Evolutionary conservation across 2,329 filamentous ascomycete species (phyloP).

Genomic region (Microcyclospora tardicrescens): DNA sequence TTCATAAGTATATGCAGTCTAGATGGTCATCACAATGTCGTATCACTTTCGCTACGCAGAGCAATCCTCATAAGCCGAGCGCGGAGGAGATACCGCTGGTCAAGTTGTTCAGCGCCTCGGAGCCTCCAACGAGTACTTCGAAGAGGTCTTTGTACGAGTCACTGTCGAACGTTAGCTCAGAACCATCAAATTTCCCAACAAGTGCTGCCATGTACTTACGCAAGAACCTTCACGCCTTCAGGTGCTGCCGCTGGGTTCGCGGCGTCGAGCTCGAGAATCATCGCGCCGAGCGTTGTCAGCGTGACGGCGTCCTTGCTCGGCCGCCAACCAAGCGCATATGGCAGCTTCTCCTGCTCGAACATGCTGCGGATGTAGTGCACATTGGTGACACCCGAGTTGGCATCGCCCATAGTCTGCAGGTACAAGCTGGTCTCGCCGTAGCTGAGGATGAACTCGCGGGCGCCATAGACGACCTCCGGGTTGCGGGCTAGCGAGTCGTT

Average conservation of each 20-base stretch:
- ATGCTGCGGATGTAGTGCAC: conserved; percentile 17
- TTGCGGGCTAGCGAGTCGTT: conserved; percentile 11
- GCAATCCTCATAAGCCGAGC: conserved; percentile 10
- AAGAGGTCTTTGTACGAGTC: conserved; percentile 17
- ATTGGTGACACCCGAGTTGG: conserved; percentile 14
- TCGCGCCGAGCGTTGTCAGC: conserved; percentile 12
- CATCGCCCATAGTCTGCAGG: conserved; percentile 18
- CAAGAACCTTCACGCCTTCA: conserved; percentile 11
- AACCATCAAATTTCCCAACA: background rate
- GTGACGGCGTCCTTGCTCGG: conserved; percentile 11
- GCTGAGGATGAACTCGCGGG: conserved; percentile 19
- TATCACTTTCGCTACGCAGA: too few species aligned
- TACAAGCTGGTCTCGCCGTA: conserved; percentile 24
- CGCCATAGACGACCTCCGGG: conserved; percentile 19
- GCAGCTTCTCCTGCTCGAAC: conserved; percentile 18
- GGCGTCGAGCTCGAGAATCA: conserved; percentile 14
- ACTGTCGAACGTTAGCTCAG: conserved; percentile 1
- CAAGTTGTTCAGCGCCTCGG: conserved; percentile 15
- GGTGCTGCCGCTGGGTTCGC: conserved; percentile 10
- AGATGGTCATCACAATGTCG: too few species aligned
- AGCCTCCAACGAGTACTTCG: conserved; percentile 13
- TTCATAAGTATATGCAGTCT: too few species aligned
- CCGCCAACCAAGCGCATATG: conserved; percentile 21
- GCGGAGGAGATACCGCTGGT: conserved; percentile 12
- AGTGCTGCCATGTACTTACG: background rate